Evolutionary conservation across 441 rosid genomes (phyloP).

Genomic region (Croton setiger): DNA sequence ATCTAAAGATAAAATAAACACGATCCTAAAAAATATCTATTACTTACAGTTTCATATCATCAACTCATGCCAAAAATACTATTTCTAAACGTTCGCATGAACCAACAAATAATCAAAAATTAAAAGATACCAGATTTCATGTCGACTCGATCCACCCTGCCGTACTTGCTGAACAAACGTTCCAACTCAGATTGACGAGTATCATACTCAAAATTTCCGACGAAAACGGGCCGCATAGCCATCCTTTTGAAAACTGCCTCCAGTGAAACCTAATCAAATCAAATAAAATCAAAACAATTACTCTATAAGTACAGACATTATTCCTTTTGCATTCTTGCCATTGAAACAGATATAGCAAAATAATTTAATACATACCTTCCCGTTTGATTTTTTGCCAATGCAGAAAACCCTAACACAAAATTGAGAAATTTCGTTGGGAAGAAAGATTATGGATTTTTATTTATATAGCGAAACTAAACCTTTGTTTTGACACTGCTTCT

Average conservation of each 20-base stretch:
- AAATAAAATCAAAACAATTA: neutral
- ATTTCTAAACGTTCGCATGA: neutral
- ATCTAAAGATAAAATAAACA: no score
- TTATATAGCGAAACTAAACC: neutral
- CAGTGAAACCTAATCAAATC: conserved; percentile 7
- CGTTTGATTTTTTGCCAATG: neutral
- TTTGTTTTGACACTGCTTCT: neutral
- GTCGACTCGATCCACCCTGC: conserved; percentile 76
- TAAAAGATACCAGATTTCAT: conserved; percentile 74
- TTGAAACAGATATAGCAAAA: neutral
- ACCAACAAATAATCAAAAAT: neutral
- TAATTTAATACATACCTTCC: neutral
- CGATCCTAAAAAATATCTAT: no score
- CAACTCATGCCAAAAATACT: neutral
- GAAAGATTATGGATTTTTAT: no score
- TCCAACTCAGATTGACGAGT: conserved; percentile 83
- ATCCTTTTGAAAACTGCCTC: conserved; percentile 9
- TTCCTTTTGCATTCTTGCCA: neutral
- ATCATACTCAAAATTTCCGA: conserved; percentile 76
- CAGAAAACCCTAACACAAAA: conserved; percentile 14
- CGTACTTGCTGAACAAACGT: conserved; percentile 62
- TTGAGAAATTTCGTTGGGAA: neutral
- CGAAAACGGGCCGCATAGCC: conserved; percentile 72
- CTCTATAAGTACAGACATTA: neutral
- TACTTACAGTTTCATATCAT: no score